Evolutionary conservation across 73 alveolate species (phyloP), one percentile per base, ranked within the genome.

Genomic region (Durusdinium trenchii): DNA sequence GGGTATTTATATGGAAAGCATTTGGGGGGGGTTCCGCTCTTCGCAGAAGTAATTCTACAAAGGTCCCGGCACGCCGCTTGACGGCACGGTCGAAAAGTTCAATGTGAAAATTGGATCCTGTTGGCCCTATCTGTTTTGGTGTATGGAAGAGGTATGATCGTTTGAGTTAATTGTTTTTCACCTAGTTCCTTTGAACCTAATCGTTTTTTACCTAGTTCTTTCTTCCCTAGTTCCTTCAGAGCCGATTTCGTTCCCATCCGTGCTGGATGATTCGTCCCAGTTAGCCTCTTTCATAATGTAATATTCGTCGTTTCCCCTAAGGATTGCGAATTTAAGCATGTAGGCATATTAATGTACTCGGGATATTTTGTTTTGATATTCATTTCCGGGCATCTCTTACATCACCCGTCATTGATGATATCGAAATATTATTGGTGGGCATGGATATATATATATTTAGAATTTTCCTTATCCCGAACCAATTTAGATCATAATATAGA

Each of bases 11-110:
- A 28, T 0, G 38, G 30, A 20, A 26, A 26, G 45, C 42, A 30
- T n/a, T 48, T 81, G 42, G 60, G 46, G 90, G 90, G 90, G 40
- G 57, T 79, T 81, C 35, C 67, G 91, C 62, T 81, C 71, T 81
- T 45, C 48, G 43, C n/a, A 10, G 10, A 26, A 16, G 52, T 30
- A 35, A 2, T 5, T 35, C 51, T 50, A 26, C 83, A 75, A 50
- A 83, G 94, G 94, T 83, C 94, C 91, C 94, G 94, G 94, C 94
- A 83, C 51, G 36, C 94, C 75, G 57, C 94, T 83, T n/a, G 94
- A 83, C 94, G 76, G 78, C 50, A 14, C 2, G 0, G 36, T 69
- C 28, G 36, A 32, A 16, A n/a, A 3, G 30, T 26, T 57, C 1
- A 57, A 23, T 78, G 6, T 20, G 87, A 36, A 78, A 0, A 57